These are phyloP conservation scores for Pythium rishiriense DNA, from an alignment of 352 stramenopile genomes.

Conservation along the genomic window DNA sequence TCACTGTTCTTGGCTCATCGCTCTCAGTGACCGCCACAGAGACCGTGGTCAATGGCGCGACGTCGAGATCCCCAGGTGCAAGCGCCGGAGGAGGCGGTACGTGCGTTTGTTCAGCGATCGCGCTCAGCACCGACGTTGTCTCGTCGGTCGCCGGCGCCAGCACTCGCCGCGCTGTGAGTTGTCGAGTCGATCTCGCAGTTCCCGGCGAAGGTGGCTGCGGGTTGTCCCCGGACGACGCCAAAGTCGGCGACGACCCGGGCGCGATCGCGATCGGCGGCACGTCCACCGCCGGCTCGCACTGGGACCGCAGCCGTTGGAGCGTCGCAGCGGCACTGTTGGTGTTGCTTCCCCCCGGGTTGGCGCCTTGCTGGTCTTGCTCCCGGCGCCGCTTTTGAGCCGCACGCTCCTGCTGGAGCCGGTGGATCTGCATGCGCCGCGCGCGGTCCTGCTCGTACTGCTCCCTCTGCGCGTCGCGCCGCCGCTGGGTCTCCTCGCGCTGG, in stretches of 20 bases:
- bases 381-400: constrained; percentile 22
- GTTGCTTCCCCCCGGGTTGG: background rate
- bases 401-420: constrained; percentile 59
- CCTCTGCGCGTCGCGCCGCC: constrained; percentile 48
- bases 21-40: background rate
- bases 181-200: background rate
- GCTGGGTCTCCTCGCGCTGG: constrained; percentile 46
- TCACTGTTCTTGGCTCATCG: background rate
- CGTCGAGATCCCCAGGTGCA: background rate
- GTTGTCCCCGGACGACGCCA: background rate
- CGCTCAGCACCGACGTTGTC: background rate
- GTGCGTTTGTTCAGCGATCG: constrained; percentile 6
- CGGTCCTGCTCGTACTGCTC: constrained; percentile 72
- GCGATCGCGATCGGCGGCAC: background rate
- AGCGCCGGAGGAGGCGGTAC: constrained; percentile 10
- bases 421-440: constrained; percentile 61
- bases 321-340: background rate
- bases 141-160: background rate
- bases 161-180: background rate
- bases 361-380: constrained; percentile 16
- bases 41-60: background rate
- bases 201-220: background rate
- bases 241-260: background rate
- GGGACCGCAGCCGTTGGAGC: constrained; percentile 13
- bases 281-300: background rate